phyloP scores from a whole-genome alignment of 2,329 filamentous ascomycete genomes.

The Hymenoscyphus salicellus region DNA sequence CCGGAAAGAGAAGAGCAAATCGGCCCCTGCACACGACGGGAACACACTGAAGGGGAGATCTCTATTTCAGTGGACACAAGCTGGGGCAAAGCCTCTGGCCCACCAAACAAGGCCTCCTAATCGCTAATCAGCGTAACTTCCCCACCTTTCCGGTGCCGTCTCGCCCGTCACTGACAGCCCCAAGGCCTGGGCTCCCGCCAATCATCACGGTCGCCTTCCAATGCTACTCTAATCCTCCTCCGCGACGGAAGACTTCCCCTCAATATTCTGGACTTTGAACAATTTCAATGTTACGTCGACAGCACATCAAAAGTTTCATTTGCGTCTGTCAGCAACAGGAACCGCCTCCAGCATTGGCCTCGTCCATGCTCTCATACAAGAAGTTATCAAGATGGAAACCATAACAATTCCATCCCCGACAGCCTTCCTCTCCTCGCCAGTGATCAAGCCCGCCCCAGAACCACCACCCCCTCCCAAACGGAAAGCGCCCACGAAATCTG shows the following conservation, averaged over 20 bases:
- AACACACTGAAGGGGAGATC: slow-evolving; percentile 1
- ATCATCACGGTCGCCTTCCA: slow-evolving; percentile 12
- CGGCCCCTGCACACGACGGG: neutral
- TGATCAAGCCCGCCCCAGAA: slow-evolving; percentile 31
- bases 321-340: slow-evolving; percentile 8
- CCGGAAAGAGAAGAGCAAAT: neutral
- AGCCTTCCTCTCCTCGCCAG: slow-evolving; percentile 47
- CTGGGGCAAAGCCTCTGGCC: neutral
- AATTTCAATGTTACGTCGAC: slow-evolving; percentile 15
- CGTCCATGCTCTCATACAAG: slow-evolving; percentile 24
- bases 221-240: slow-evolving; percentile 4
- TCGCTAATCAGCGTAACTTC: slow-evolving; percentile 4
- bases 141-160: neutral
- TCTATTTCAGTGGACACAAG: slow-evolving; percentile 3
- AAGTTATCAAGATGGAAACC: slow-evolving; percentile 48
- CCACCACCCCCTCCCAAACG: slow-evolving; percentile 32
- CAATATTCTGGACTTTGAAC: neutral
- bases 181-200: slow-evolving; percentile 4
- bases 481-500: slow-evolving; percentile 23
- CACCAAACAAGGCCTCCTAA: neutral
- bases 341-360: neutral
- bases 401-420: slow-evolving; percentile 60
- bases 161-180: neutral
- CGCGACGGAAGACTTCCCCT: slow-evolving; percentile 9
- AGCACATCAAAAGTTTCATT: slow-evolving; percentile 15